Conservation (phyloP, 1,284 basidiomycete species). For the Sporisorium exsertum region DNA sequence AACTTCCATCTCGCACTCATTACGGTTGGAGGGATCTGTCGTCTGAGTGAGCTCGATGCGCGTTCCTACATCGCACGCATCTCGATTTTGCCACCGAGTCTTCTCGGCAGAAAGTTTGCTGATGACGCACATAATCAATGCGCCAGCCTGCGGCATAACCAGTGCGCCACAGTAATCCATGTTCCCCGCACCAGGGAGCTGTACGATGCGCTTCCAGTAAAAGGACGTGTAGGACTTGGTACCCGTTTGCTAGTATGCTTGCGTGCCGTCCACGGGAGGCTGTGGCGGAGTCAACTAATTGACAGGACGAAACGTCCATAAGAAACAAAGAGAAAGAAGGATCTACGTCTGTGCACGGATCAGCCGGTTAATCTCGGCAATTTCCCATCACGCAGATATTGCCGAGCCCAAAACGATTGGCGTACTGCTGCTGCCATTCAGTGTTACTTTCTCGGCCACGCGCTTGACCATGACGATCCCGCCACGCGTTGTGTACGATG, state of each 20-base stretch:
- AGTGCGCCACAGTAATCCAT: slow-evolving; percentile 7
- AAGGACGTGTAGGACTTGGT: slow-evolving; percentile 5
- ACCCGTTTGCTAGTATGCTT: slow-evolving; percentile 5
- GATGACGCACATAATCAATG: slow-evolving; percentile 10
- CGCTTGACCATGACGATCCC: slow-evolving; percentile 24
- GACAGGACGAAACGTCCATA: no score
- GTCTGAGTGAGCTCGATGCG: not conserved
- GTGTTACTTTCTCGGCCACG: not conserved
- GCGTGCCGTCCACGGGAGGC: slow-evolving; percentile 4
- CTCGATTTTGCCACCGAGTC: slow-evolving; percentile 6
- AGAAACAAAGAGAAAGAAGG: no score
- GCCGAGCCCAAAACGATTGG: not conserved
- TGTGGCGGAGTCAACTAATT: no score
- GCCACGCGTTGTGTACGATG: slow-evolving; percentile 6
- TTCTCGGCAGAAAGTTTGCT: slow-evolving; percentile 7
- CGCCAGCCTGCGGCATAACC: slow-evolving; percentile 5
- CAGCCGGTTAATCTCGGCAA: not conserved
- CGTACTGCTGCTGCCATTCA: not conserved
- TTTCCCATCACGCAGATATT: not conserved
- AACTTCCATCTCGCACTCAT: no score
- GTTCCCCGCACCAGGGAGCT: slow-evolving; percentile 5
- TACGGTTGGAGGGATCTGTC: no score
- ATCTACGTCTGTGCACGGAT: no score
- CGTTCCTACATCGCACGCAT: not conserved
- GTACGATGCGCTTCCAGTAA: slow-evolving; percentile 12